Percentiles rank a stretch among this genome's conserved stretches.
phyloP scores from a whole-genome alignment of 495 filamentous ascomycete species.

The Collariella sp. region DNA sequence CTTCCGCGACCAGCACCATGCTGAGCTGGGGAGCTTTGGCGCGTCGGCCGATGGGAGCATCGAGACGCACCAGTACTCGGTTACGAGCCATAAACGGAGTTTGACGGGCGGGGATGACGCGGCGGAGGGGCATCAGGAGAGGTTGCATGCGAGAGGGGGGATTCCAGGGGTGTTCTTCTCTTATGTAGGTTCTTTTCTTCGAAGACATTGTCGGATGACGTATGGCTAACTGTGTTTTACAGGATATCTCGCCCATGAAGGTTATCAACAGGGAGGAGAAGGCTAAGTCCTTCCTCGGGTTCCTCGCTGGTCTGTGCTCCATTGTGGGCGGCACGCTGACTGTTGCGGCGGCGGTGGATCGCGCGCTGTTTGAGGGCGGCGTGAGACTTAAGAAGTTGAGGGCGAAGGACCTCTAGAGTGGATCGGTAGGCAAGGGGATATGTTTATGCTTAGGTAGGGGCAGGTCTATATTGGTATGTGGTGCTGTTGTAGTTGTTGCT shows the following conservation, averaged over 20 bases:
- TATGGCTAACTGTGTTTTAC: conserved; percentile 2
- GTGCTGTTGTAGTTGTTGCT: not conserved
- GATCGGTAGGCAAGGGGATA: not conserved
- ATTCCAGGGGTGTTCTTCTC: conserved; percentile 98
- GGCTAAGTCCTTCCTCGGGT: conserved; percentile 76
- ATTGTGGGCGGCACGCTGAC: conserved; percentile 93
- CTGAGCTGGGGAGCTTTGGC: conserved; percentile 55
- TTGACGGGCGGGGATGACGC: conserved; percentile 72
- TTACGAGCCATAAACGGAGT: conserved; percentile 88
- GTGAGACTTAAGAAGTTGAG: conserved; percentile 83
- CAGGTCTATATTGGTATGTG: conserved; percentile 10
- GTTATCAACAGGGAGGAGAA: conserved; percentile 94
- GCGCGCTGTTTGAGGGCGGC: conserved; percentile 81
- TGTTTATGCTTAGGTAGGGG: not conserved
- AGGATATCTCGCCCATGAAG: conserved; percentile 99
- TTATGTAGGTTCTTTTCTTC: conserved; percentile 52
- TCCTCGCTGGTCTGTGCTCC: conserved; percentile 88
- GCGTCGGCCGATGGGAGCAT: conserved; percentile 63
- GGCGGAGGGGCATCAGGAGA: conserved; percentile 79
- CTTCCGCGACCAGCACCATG: conserved; percentile 32
- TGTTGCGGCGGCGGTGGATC: conserved; percentile 87
- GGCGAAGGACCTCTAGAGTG: conserved; percentile 39
- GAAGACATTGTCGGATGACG: not conserved
- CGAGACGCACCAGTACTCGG: conserved; percentile 96
- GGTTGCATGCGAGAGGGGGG: conserved; percentile 77